Evolutionary conservation across 371 early-diverging fungal species (phyloP), one percentile per base, ranked within the genome.

Genomic region (Mucor saturninus): DNA sequence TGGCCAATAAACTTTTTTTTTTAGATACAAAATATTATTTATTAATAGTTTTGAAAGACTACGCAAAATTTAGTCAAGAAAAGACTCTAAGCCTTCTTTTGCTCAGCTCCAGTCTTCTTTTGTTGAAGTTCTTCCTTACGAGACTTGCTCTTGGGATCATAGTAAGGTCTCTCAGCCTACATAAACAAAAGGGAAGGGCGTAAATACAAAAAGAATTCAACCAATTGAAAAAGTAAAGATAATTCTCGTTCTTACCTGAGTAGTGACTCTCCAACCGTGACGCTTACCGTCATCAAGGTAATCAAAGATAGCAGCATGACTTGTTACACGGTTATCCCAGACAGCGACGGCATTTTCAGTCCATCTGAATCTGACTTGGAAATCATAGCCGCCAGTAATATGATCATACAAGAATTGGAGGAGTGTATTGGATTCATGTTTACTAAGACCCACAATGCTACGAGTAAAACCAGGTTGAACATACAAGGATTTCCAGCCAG

Each of bases 361-460:
- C 87, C 87, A 87, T 30, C 64, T 72, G 80, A 86, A 87, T 13
- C 91, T 85, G 30, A 89, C 88, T 45, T 86, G 85, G 67, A 83
- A 82, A 37, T 91, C 86, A 52, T 79, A 65, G 21, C 83, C 76
- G 54, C 76, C 68, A 30, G 70, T 58, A 40, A 80, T 68, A 65
- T 84, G 75, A 26, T 43, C 21, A 37, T n/a, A 56, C 29, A 59
- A 59, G 46, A 74, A 68, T 14, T 83, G 66, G 40, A 89, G 65
- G 9, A 89, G 58, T 43, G 77, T 62, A 53, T 81, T 80, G 32
- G 83, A 83, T 61, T 87, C 89, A 55, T 65, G 59, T 13, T 71
- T 63, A 14, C 71, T 67, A 13, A 89, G 58, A 13, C 76, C 78
- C 28, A 77, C 73, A 67, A 89, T 87, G 31, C 66, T 65, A 7